These are phyloP conservation scores for Lipomyces starkeyi DNA, from an alignment of 805 yeast species.

Conservation along the genomic window DNA sequence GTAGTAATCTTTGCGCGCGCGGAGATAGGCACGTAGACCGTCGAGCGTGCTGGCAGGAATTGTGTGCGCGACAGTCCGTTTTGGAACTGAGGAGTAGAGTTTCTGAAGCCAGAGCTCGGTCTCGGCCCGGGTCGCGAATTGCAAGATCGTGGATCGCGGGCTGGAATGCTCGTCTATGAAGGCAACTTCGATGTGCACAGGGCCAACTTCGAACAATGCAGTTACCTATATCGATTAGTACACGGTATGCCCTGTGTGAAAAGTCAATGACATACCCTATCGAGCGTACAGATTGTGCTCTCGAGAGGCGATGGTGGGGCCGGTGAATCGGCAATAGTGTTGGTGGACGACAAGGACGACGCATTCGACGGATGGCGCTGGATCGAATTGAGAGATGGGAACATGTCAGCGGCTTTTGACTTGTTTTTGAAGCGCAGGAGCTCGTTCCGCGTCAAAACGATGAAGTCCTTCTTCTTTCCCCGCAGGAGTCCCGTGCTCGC, in stretches of 20 bases:
- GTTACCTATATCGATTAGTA: conserved; percentile 15
- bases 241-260: background rate
- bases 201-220: conserved; percentile 28
- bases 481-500: conserved; percentile 38
- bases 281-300: conserved; percentile 21
- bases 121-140: conserved; percentile 29
- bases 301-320: conserved; percentile 9
- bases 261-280: conserved; percentile 18
- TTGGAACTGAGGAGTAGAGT: conserved; percentile 19
- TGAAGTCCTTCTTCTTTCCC: conserved; percentile 37
- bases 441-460: conserved; percentile 37
- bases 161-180: conserved; percentile 19
- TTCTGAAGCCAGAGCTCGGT: conserved; percentile 27
- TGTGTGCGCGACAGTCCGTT: conserved; percentile 22
- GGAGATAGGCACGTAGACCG: conserved; percentile 21
- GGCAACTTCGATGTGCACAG: conserved; percentile 25
- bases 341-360: conserved; percentile 12
- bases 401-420: conserved; percentile 35
- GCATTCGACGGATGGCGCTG: conserved; percentile 23
- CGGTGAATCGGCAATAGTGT: conserved; percentile 11
- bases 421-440: conserved; percentile 38
- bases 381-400: conserved; percentile 22
- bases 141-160: conserved; percentile 30
- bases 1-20: conserved; percentile 26
- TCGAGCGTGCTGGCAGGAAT: conserved; percentile 13